A percentile compares a stretch with the other conserved stretches of the same genome.
phyloP scores from a whole-genome alignment of 179 eudicot species.

The Carnegiea gigantea region DNA sequence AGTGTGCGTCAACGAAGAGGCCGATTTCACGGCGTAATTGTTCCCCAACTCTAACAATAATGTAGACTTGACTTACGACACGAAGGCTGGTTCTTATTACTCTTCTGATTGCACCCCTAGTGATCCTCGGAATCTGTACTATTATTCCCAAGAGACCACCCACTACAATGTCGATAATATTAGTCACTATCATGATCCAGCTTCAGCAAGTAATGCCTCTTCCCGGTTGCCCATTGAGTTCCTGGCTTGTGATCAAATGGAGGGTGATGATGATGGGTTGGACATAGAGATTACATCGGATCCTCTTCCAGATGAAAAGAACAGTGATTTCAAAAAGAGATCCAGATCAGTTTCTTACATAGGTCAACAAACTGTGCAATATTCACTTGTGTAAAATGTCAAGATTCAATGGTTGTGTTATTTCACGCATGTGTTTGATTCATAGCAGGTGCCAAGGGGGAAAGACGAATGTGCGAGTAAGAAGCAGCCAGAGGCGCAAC shows the following conservation, averaged over 20 bases:
- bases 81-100: conserved; percentile 31
- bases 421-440: not conserved
- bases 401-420: not conserved
- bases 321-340: conserved; percentile 42
- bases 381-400: not conserved
- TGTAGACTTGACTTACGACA: conserved; percentile 1
- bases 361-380: conserved; percentile 1
- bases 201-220: not conserved
- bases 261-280: conserved; percentile 14
- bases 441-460: conserved; percentile 38
- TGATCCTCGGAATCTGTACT: conserved; percentile 28
- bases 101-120: conserved; percentile 18
- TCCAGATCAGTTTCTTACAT: conserved; percentile 32
- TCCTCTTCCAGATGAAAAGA: conserved; percentile 29
- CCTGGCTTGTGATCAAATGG: conserved; percentile 29
- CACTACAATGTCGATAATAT: conserved; percentile 27
- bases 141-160: conserved; percentile 30
- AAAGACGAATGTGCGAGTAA: conserved; percentile 44
- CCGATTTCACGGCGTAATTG: conserved; percentile 72
- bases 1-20: conserved; percentile 55
- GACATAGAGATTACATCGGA: conserved; percentile 16
- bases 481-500: conserved; percentile 33
- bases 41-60: conserved; percentile 38
- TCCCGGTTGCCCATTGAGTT: conserved; percentile 30
- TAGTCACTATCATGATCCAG: conserved; percentile 14